Base-by-base conservation (phyloP, 441 rosid species). In the Croton setiger region DNA sequence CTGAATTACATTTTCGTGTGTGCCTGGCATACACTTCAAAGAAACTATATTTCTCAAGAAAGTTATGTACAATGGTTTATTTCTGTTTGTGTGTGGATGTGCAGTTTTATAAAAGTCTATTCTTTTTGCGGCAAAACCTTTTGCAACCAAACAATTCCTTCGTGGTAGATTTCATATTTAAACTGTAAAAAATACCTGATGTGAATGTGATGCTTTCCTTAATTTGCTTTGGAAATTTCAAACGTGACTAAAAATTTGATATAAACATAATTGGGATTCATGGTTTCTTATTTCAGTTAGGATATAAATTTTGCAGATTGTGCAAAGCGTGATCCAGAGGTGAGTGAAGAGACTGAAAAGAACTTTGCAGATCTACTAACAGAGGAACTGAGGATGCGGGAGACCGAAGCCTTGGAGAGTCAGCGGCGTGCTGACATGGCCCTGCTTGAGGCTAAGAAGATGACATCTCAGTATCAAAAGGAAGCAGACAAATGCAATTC, bases 401-500 rank as follows among this genome's bases (percentile, higher is more conserved):
- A 93, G 77, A 75, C 87, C 57, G 96, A 84, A 77, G 86, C 93
- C 1, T 72, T 84, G 76, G 96, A 91, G 79, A 87, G 78, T 75
- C 98, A 91, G 69, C 86, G 64, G 74, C 86, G 80, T 13, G 95
- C 91, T 4, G 89, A 88, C 82, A 83, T 78, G 64, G 87, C 88
- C 63, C 72, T 93, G 67, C 86, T 93, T 0, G 98, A 93, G 88
- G 98, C 97, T 12, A 93, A 93, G 90, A 93, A 93, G 82, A 59
- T 88, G 67, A 74, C 93, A 17, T 93, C 98, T 3, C 92, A 88
- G 74, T 93, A 87, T 78, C 98, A 89, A 63, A 91, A 93, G 75
- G 98, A 93, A 79, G 98, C 97, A 23, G 98, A 93, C 84, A 93
- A 91, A 71, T 91, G 97, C 77, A 93, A 87, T 76, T 88, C 97